Evolutionary conservation across 2,329 filamentous ascomycete genomes (phyloP), one percentile per base, ranked within the genome.

Genomic region (Aspergillus udagawae): DNA sequence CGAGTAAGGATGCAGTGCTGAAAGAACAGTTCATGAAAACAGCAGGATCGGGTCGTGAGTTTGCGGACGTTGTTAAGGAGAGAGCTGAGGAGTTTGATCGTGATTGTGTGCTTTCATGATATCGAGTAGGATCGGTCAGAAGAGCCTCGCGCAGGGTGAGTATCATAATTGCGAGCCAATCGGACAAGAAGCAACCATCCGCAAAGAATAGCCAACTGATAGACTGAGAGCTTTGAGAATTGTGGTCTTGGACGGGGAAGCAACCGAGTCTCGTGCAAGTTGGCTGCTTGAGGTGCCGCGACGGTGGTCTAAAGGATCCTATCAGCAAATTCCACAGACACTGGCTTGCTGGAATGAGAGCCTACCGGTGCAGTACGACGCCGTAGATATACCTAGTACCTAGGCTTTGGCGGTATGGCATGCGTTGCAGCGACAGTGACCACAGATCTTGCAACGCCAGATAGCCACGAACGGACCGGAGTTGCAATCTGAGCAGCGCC

Each of bases 401-500:
- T 68, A 73, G 49, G 59, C 65, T 63, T 74, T 75, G 50, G 68
- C 63, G 49, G 64, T 73, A 64, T 76, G 70, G 65, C 74, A 77
- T 42, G 65, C 59, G 58, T 76, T 73, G 64, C 74, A 77, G 21
- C 74, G 74, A 63, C 68, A 75, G 58, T 75, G 69, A 32, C 71
- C 70, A 66, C 74, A 77, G 56, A 73, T 67, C 65, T 76, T 76
- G 70, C 74, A 77, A 25, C 69, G 73, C 74, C 74, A 77, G 61
- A 77, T 75, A 25, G 74, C 74, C 47, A 73, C 64, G 55, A 71
- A 75, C 38, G 74, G 74, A 23, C 74, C 74, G 44, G 69, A 67
- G 62, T 74, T 76, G 67, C 74, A 77, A 60, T 75, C 71, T 4
- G 72, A 75, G 62, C 74, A 77, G n/a, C 72, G 70, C 74, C 74